Evolutionary conservation across 1,284 basidiomycete genomes (phyloP), one percentile per base, ranked within the genome.

Genomic region (Wallemia hederae): DNA sequence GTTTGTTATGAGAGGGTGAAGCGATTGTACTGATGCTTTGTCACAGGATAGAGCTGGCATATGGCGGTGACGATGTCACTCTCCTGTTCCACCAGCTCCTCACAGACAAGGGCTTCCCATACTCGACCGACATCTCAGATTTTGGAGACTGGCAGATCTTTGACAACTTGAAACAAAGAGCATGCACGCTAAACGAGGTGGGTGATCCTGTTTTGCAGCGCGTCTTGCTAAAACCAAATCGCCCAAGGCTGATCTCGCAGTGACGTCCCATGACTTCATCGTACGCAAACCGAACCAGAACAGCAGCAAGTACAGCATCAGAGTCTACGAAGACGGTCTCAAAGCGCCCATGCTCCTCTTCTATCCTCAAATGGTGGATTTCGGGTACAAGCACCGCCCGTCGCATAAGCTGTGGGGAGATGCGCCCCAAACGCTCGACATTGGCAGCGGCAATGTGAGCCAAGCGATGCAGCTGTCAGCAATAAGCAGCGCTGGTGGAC

Each of bases 311-410:
- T 98, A 91, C 70, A 81, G 81, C 25, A 74, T 97, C 61, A 80
- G 89, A 27, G 83, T 85, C 2, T 98, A 97, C 68, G 94, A 98
- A 69, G 94, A 98, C 73, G 82, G 87, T 61, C 91, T 97, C 62
- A 74, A 98, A 33, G 89, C 90, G 0, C 87, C 92, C 0, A 87
- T 96, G 80, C 87, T 87, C 3, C n/a, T 49, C 5, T 49, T 49
- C 39, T 5, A 49, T 22, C 39, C 39, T 5, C 11, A 22, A n/a
- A 3, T 49, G 5, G 11, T 49, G 9, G 19, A 22, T 5, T 49
- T 49, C 22, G 5, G 3, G 14, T 5, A 49, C 5, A 49, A 49
- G 19, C 39, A 17, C n/a, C 39, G 39, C 11, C 9, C 39, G 22
- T 17, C 11, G 39, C 11, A 49, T n/a, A 14, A 49, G n/a, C 19